A percentile compares a stretch with the other conserved stretches of the same genome.
phyloP scores from a whole-genome alignment of 176 grass and related monocot genomes.

The Bromus sterilis region DNA sequence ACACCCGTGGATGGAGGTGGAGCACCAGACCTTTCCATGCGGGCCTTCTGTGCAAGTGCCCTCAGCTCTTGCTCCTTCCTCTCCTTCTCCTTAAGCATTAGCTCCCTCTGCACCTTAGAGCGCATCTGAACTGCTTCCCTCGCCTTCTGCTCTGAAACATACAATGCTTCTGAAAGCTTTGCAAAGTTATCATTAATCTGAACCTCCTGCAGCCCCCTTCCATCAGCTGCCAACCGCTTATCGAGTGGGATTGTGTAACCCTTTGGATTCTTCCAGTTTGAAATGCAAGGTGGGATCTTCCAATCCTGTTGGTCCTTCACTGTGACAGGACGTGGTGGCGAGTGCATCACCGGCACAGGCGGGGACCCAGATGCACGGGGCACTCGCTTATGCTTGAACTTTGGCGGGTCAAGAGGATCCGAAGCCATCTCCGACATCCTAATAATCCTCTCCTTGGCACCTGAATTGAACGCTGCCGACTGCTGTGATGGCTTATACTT shows the following conservation, averaged over 20 bases:
- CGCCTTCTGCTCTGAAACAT: constrained; percentile 97
- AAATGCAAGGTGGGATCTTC: constrained; percentile 98
- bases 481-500: constrained; percentile 98
- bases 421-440: constrained; percentile 72
- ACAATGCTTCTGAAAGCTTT: constrained; percentile 82
- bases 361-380: constrained; percentile 73
- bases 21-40: constrained; percentile 82
- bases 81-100: constrained; percentile 89
- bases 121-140: constrained; percentile 93
- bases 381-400: constrained; percentile 98
- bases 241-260: constrained; percentile 96
- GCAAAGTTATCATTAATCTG: constrained; percentile 99
- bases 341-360: constrained; percentile 89
- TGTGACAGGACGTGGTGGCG: constrained; percentile 83
- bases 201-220: constrained; percentile 88
- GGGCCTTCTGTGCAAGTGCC: constrained; percentile 84
- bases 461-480: constrained; percentile 91
- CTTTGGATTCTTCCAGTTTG: constrained; percentile 99
- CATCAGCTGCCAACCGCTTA: constrained; percentile 88
- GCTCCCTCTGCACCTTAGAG: constrained; percentile 91
- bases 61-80: constrained; percentile 94
- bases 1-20: constrained; percentile 42
- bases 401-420: constrained; percentile 90
- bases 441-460: constrained; percentile 93
- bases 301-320: constrained; percentile 99